Conservation (phyloP, 768 basidiomycete genomes). For the Austroboletus festivus region DNA sequence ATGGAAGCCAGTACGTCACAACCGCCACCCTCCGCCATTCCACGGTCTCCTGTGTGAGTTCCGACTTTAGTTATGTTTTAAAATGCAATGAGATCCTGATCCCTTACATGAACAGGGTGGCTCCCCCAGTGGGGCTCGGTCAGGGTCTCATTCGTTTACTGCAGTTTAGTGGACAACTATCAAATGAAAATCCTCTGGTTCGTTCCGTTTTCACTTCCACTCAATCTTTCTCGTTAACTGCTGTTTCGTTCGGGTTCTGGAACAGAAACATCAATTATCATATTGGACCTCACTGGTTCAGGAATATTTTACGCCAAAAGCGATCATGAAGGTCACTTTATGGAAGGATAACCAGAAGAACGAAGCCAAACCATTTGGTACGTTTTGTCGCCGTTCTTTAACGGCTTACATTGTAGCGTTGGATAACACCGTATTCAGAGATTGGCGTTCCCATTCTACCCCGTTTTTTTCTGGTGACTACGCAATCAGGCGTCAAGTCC, state of each 20-base stretch:
- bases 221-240: constrained; percentile 5
- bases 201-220: constrained; percentile 10
- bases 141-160: constrained; percentile 64
- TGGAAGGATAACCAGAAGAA: constrained; percentile 81
- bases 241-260: not conserved
- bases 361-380: constrained; percentile 84
- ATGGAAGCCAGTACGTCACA: constrained; percentile 34
- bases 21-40: constrained; percentile 26
- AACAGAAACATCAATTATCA: constrained; percentile 57
- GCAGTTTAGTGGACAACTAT: constrained; percentile 66
- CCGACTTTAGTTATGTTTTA: not conserved
- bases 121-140: constrained; percentile 46
- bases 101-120: constrained; percentile 25
- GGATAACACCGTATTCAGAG: constrained; percentile 42
- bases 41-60: constrained; percentile 33
- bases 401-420: constrained; percentile 4
- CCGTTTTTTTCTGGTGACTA: constrained; percentile 81
- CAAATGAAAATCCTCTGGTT: constrained; percentile 51
- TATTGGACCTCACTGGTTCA: constrained; percentile 67
- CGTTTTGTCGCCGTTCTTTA: constrained; percentile 25
- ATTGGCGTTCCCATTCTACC: constrained; percentile 77
- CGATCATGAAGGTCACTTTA: constrained; percentile 75
- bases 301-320: constrained; percentile 69
- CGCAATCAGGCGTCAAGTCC: constrained; percentile 79
- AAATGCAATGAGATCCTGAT: constrained; percentile 13